phyloP scores from a whole-genome alignment of 2,329 filamentous ascomycete species.

The Epichloe baconii region DNA sequence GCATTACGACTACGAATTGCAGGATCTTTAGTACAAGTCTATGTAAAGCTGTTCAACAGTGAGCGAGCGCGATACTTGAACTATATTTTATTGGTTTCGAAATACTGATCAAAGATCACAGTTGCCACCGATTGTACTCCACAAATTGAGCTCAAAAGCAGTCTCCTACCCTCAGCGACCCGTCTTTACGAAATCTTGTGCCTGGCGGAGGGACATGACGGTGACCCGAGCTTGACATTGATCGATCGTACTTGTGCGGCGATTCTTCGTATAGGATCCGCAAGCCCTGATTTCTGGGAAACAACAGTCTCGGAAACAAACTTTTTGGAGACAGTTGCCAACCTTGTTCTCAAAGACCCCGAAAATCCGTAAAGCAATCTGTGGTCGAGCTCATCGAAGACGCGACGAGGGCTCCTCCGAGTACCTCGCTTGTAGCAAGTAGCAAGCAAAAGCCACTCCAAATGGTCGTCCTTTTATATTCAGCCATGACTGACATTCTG shows the following conservation, averaged over 20 bases:
- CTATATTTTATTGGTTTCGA: neutral
- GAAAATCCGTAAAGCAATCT: constrained; percentile 16
- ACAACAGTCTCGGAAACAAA: constrained; percentile 10
- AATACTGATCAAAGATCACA: neutral
- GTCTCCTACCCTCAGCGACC: constrained; percentile 1
- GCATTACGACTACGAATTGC: constrained; percentile 16
- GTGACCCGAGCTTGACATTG: constrained; percentile 14
- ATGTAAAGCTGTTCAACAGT: constrained; percentile 17
- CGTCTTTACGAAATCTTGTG: constrained; percentile 15
- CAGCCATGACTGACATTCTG: constrained; percentile 21
- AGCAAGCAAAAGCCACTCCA: neutral
- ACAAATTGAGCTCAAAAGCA: constrained; percentile 1
- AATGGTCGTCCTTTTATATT: constrained; percentile 18
- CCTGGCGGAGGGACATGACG: constrained; percentile 10
- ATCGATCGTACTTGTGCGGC: constrained; percentile 15
- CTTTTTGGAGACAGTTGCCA: constrained; percentile 12
- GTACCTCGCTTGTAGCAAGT: neutral
- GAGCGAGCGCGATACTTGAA: neutral
- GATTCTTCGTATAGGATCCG: constrained; percentile 17
- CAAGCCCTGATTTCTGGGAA: constrained; percentile 17
- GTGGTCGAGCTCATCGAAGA: constrained; percentile 22
- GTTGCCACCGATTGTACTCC: neutral
- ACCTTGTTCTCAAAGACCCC: constrained; percentile 17
- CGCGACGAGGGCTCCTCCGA: constrained; percentile 8
- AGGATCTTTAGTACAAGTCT: constrained; percentile 16